phyloP scores from a whole-genome alignment of 495 filamentous ascomycete species.

The Neurospora sp. region DNA sequence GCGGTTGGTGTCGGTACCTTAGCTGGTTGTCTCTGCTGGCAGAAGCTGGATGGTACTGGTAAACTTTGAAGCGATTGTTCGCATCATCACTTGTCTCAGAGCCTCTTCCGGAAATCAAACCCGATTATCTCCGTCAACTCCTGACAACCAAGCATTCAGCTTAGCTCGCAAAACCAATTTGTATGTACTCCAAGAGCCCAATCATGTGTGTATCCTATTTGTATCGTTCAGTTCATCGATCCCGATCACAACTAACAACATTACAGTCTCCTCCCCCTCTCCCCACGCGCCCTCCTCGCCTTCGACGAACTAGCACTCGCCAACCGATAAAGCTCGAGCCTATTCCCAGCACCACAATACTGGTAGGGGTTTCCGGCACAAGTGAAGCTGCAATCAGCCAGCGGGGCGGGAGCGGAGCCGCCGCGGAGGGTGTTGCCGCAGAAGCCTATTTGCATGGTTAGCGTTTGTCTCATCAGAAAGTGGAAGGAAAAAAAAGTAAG shows the following conservation, averaged over 20 bases:
- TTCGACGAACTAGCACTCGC: not conserved
- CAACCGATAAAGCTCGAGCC: conserved; percentile 29
- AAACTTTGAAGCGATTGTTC: not conserved
- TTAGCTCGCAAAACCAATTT: not conserved
- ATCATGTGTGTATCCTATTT: not conserved
- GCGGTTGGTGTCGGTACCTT: not conserved
- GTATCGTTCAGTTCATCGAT: not conserved
- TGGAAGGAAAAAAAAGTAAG: not conserved
- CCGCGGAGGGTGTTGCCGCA: conserved; percentile 27
- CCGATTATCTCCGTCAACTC: not conserved
- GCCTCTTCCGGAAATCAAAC: not conserved
- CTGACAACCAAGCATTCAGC: not conserved
- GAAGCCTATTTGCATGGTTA: conserved; percentile 12
- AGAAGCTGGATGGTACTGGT: not conserved
- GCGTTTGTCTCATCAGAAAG: too few species aligned
- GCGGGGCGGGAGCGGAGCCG: conserved; percentile 16
- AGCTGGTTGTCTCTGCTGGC: not conserved
- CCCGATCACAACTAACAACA: not conserved
- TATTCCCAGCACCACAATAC: conserved; percentile 34
- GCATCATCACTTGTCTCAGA: not conserved
- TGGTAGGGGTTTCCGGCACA: conserved; percentile 30
- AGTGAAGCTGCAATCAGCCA: conserved; percentile 29
- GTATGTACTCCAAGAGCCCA: not conserved
- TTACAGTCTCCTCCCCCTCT: not conserved
- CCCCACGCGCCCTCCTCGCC: not conserved